Evolutionary conservation across 2,329 filamentous ascomycete species (phyloP).

Genomic region (Chalaropsis ovoidea): DNA sequence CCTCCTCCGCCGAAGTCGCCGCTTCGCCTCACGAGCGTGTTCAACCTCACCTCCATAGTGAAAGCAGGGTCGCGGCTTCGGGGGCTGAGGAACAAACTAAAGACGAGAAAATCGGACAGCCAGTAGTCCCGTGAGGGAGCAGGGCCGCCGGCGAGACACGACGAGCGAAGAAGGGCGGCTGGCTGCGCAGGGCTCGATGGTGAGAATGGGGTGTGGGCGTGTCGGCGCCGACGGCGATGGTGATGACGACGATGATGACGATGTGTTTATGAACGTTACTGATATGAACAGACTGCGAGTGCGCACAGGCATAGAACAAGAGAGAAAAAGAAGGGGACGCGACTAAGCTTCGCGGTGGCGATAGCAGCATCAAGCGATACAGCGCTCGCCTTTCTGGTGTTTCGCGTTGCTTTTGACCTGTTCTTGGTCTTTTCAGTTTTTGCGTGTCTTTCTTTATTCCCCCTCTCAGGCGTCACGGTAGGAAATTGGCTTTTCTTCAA

Average conservation of each 20-base stretch:
- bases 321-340: too few relatives aligned
- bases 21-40: conserved; percentile 21
- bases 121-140: neutral
- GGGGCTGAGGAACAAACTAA: conserved; percentile 16
- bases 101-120: conserved; percentile 5
- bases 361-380: neutral
- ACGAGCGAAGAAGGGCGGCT: neutral
- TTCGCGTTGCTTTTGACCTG: neutral
- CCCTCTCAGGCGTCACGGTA: neutral
- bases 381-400: neutral
- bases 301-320: neutral
- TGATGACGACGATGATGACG: too few relatives aligned
- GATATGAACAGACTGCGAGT: neutral
- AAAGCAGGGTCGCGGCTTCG: conserved; percentile 19
- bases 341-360: neutral
- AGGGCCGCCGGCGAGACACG: neutral
- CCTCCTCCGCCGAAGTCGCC: conserved; percentile 18
- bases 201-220: too few relatives aligned
- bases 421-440: neutral
- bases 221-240: too few relatives aligned
- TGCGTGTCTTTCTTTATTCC: neutral
- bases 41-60: conserved; percentile 24
- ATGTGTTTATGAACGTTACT: neutral
- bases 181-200: neutral
- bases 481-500: neutral